Base-by-base conservation (phyloP, 2,329 filamentous ascomycete genomes). In the Aspergillus sp. region DNA sequence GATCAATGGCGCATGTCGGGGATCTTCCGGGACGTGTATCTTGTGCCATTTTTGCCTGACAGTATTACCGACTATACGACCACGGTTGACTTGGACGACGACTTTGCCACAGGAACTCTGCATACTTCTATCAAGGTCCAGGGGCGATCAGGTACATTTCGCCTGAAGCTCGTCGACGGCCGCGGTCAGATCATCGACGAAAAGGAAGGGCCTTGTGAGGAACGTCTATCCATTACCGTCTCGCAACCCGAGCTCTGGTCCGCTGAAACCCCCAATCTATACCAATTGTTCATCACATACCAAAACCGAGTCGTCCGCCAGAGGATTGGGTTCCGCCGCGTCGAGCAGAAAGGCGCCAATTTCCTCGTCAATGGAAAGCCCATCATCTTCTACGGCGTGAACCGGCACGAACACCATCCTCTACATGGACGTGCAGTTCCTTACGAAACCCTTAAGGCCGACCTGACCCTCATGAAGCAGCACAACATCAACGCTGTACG, bases 401-500 rank as follows among this genome's bases (percentile, higher is more conserved):
- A 89, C 65, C 75, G 86, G 14, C 87, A 89, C 61, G 87, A 90
- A 52, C 86, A 90, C 60, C 86, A 89, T 60, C 84, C 85, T 0
- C 70, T 72, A 10, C 78, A 79, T 23, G 86, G 86, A 3, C 82
- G 86, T 0, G 78, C 85, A 0, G 84, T 88, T 0, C 84, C 85
- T 0, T 68, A 81, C 5, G 81, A 85, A 1, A 87, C 81, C 20
- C 80, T 88, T 63, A 79, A 79, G 56, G 69, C 75, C 13, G 87
- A 89, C 58, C 73, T 89, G 1, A 61, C 85, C 2, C 72, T 84
- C 3, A 89, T 89, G 86, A 89, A 89, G 68, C 74, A 71, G 5
- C 80, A 88, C 73, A 89, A 89, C 60, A 79, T 89, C 70, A 89
- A 90, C 57, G 83, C 87, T 0, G 76, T 90, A 4, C 83, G 87